Percentiles rank a stretch among this genome's conserved stretches.
These are phyloP conservation scores for Boletus rex-veris DNA, from an alignment of 768 basidiomycete genomes.

Conservation along the genomic window DNA sequence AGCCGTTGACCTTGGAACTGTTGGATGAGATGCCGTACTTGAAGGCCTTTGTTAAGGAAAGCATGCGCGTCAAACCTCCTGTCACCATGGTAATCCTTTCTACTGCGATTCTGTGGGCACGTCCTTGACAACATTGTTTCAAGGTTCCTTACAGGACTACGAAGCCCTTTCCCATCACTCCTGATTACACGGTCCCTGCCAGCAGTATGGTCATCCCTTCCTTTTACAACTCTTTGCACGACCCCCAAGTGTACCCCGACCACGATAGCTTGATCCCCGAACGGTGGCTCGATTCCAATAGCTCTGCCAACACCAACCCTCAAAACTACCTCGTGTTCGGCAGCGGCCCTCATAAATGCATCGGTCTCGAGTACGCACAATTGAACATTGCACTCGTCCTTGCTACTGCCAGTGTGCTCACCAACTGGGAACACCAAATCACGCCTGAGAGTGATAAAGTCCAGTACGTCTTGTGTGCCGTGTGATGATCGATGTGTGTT, in stretches of 20 bases:
- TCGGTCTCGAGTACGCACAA: constrained; percentile 88
- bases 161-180: constrained; percentile 87
- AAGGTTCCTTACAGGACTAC: constrained; percentile 92
- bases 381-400: constrained; percentile 88
- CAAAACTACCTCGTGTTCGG: constrained; percentile 97
- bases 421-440: constrained; percentile 85
- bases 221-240: constrained; percentile 90
- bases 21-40: constrained; percentile 92
- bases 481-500: neutral
- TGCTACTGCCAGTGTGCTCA: constrained; percentile 72
- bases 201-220: constrained; percentile 94
- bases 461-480: constrained; percentile 50
- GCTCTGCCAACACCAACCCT: constrained; percentile 76
- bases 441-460: constrained; percentile 79
- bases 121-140: constrained; percentile 10
- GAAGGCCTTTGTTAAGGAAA: constrained; percentile 90
- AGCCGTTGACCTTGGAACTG: constrained; percentile 80
- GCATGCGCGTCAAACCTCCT: constrained; percentile 85
- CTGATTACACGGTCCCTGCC: constrained; percentile 88
- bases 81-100: constrained; percentile 78
- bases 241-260: constrained; percentile 80
- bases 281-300: constrained; percentile 86
- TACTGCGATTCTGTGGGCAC: neutral
- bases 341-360: constrained; percentile 88
- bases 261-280: constrained; percentile 84